Conservation (phyloP, 2,329 filamentous ascomycete genomes). For the Colletotrichum sp. region DNA sequence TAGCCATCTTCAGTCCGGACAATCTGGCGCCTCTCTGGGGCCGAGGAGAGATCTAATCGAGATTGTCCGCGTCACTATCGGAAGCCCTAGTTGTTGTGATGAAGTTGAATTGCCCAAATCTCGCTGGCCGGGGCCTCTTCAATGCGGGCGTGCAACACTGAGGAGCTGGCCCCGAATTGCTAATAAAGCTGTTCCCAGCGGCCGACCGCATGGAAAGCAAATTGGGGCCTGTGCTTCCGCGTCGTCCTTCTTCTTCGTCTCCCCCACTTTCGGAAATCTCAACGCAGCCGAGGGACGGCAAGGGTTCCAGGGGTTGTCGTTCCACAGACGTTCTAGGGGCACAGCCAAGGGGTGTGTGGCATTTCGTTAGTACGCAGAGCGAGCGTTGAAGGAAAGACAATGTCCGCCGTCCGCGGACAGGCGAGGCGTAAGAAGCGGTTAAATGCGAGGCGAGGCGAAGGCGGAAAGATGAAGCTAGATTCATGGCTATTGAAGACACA, state of each 20-base stretch:
- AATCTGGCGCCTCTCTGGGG: not conserved
- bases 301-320: constrained; percentile 1
- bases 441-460: not conserved
- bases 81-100: not conserved
- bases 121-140: not conserved
- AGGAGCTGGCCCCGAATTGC: constrained; percentile 13
- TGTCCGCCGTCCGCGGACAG: not conserved
- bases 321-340: constrained; percentile 13
- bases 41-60: constrained; percentile 1
- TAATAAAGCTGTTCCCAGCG: not conserved
- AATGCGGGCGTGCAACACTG: not conserved
- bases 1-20: not conserved
- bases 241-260: not conserved
- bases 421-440: not conserved
- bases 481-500: not conserved
- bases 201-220: not conserved
- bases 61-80: not conserved
- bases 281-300: not conserved
- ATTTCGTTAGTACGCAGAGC: not conserved
- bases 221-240: constrained; percentile 6
- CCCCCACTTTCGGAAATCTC: constrained; percentile 16
- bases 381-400: not conserved
- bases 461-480: not conserved
- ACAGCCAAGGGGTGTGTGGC: not conserved
- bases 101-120: constrained; percentile 2